phyloP scores from a whole-genome alignment of 495 filamentous ascomycete genomes.

The Penicillium riverlandense region DNA sequence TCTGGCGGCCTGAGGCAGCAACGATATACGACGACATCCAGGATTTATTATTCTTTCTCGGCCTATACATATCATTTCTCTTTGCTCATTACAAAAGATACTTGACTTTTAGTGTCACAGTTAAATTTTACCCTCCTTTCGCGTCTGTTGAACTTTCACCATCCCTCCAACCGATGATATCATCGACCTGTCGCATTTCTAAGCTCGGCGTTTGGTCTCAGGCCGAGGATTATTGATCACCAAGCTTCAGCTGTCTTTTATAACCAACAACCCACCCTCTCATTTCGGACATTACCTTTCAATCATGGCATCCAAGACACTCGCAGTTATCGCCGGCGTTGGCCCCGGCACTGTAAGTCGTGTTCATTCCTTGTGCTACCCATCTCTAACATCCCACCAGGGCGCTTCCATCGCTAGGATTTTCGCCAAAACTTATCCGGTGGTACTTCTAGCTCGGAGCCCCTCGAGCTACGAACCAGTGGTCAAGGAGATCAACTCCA shows the following conservation, averaged over 20 bases:
- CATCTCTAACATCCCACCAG: constrained; percentile 15
- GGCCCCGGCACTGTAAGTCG: constrained; percentile 59
- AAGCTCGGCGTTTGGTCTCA: constrained; percentile 12
- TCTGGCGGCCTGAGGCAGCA: too few relatives aligned
- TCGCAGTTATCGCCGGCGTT: constrained; percentile 69
- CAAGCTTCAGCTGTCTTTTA: too few relatives aligned
- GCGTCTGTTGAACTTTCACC: background rate
- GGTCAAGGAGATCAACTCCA: constrained; percentile 65
- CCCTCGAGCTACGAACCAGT: constrained; percentile 57
- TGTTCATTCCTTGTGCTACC: background rate
- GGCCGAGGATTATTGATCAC: constrained; percentile 6
- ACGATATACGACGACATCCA: too few relatives aligned
- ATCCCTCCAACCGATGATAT: constrained; percentile 13
- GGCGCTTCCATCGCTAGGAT: constrained; percentile 54
- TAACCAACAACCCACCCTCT: background rate
- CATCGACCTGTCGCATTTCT: constrained; percentile 18
- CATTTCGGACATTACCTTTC: background rate
- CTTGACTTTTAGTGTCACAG: too few relatives aligned
- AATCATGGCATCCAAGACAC: constrained; percentile 33
- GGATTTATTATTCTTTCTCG: too few relatives aligned
- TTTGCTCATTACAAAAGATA: too few relatives aligned
- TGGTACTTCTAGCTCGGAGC: constrained; percentile 67
- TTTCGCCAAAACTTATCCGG: constrained; percentile 67
- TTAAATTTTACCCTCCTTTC: too few relatives aligned
- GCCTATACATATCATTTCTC: too few relatives aligned